phyloP scores from a whole-genome alignment of 768 basidiomycete genomes.

The Russula emetica region DNA sequence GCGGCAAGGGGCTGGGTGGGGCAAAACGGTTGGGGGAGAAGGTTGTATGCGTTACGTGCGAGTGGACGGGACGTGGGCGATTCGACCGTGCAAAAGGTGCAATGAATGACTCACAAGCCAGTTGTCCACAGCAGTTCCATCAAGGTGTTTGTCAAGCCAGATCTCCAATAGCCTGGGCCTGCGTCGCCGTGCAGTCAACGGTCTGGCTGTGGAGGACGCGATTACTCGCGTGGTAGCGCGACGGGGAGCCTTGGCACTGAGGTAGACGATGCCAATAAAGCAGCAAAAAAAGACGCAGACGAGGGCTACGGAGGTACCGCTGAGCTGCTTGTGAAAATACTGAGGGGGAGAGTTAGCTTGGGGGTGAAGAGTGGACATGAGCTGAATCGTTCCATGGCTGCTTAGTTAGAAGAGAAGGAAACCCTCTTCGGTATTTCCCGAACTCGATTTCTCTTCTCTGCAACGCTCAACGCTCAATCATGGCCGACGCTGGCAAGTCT shows the following conservation, averaged over 20 bases:
- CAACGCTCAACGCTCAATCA: conserved; percentile 2
- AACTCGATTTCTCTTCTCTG: too few relatives aligned
- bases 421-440: neutral
- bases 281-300: neutral
- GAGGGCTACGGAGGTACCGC: neutral
- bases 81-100: neutral
- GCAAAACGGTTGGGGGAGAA: neutral
- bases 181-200: neutral
- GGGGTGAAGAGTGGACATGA: neutral
- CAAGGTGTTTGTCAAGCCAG: conserved; percentile 8
- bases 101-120: conserved; percentile 15
- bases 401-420: neutral
- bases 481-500: conserved; percentile 28
- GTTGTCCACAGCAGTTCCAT: neutral
- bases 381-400: neutral
- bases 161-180: conserved; percentile 22
- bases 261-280: conserved; percentile 1
- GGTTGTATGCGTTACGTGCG: neutral
- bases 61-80: neutral
- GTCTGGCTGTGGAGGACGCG: neutral
- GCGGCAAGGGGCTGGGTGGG: conserved; percentile 19
- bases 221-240: neutral
- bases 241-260: conserved; percentile 1
- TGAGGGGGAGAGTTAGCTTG: neutral
- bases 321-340: neutral